A percentile compares a stretch with the other conserved stretches of the same genome.
These are phyloP conservation scores for Drechmeria coniospora DNA, from an alignment of 2,329 filamentous ascomycete genomes.

Conservation along the genomic window DNA sequence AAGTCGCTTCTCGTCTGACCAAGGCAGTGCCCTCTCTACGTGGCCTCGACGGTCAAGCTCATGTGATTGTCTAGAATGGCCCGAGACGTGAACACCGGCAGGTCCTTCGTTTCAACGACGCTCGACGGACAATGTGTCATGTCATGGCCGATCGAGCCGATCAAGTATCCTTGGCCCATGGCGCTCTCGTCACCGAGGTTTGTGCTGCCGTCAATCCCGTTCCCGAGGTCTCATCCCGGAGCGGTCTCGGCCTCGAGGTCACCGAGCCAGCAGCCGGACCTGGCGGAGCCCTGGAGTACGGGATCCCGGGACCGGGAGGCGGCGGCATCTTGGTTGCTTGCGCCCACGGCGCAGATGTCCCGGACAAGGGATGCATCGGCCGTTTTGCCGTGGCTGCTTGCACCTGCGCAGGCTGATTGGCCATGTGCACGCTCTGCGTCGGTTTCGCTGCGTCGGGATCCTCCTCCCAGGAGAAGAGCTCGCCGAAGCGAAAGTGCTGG, in stretches of 20 bases:
- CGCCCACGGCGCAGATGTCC: slow-evolving; percentile 30
- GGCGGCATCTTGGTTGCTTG: slow-evolving; percentile 23
- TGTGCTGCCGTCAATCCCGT: slow-evolving; percentile 21
- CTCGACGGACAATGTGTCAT: too few relatives aligned
- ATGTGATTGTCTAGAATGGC: background rate
- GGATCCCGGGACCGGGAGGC: slow-evolving; percentile 19
- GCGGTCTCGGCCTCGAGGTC: slow-evolving; percentile 7
- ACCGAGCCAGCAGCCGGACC: slow-evolving; percentile 13
- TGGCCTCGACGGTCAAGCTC: too few relatives aligned
- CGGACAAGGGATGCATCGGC: slow-evolving; percentile 8
- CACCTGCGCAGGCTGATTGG: slow-evolving; percentile 29
- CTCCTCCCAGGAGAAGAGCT: slow-evolving; percentile 60
- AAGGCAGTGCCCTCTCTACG: too few relatives aligned
- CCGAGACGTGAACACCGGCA: background rate
- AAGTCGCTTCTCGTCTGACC: too few relatives aligned
- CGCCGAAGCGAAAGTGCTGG: slow-evolving; percentile 84
- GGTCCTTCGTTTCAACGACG: too few relatives aligned
- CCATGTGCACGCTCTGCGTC: slow-evolving; percentile 38
- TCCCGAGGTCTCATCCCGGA: slow-evolving; percentile 7
- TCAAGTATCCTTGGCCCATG: slow-evolving; percentile 25
- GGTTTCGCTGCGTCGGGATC: slow-evolving; percentile 44
- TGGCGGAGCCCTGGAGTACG: slow-evolving; percentile 21
- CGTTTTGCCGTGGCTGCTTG: slow-evolving; percentile 6
- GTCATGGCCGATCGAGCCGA: background rate
- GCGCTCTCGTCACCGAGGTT: slow-evolving; percentile 27